A percentile compares a stretch with the other conserved stretches of the same genome.
These are phyloP conservation scores for Sordariomycetes sp. DNA, from an alignment of 2,329 filamentous ascomycete genomes.

Conservation along the genomic window DNA sequence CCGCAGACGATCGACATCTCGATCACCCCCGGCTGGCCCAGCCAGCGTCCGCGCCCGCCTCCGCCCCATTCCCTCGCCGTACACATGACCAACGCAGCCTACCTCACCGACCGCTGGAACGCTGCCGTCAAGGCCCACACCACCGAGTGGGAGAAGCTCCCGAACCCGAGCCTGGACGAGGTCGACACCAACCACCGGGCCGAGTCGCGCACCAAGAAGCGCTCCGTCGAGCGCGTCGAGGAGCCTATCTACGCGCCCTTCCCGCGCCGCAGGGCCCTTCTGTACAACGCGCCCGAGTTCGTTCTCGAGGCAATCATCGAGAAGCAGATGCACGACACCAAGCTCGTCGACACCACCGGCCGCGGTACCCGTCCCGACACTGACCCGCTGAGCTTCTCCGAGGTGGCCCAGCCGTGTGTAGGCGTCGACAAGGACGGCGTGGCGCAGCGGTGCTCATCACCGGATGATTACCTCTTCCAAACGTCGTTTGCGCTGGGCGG, in stretches of 20 bases:
- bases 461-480: slow-evolving; percentile 39
- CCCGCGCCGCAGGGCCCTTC: slow-evolving; percentile 28
- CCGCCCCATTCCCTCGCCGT: slow-evolving; percentile 35
- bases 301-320: slow-evolving; percentile 35
- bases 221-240: slow-evolving; percentile 8
- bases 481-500: slow-evolving; percentile 33
- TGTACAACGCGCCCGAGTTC: slow-evolving; percentile 26
- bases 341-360: slow-evolving; percentile 30
- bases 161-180: slow-evolving; percentile 11
- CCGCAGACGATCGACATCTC: slow-evolving; percentile 43
- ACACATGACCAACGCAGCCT: slow-evolving; percentile 42
- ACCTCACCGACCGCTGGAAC: slow-evolving; percentile 41
- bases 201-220: slow-evolving; percentile 5
- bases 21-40: slow-evolving; percentile 40
- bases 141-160: slow-evolving; percentile 29
- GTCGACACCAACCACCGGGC: slow-evolving; percentile 6
- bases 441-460: slow-evolving; percentile 8
- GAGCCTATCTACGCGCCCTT: slow-evolving; percentile 20
- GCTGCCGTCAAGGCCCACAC: slow-evolving; percentile 25
- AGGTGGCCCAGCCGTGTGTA: slow-evolving; percentile 32
- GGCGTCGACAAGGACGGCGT: slow-evolving; percentile 10
- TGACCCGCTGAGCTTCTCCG: slow-evolving; percentile 23
- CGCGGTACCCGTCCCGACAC: slow-evolving; percentile 23
- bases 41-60: slow-evolving; percentile 27
- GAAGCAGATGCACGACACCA: slow-evolving; percentile 30